phyloP scores from a whole-genome alignment of 2,329 filamentous ascomycete species.

The Aspergillus cejpii region DNA sequence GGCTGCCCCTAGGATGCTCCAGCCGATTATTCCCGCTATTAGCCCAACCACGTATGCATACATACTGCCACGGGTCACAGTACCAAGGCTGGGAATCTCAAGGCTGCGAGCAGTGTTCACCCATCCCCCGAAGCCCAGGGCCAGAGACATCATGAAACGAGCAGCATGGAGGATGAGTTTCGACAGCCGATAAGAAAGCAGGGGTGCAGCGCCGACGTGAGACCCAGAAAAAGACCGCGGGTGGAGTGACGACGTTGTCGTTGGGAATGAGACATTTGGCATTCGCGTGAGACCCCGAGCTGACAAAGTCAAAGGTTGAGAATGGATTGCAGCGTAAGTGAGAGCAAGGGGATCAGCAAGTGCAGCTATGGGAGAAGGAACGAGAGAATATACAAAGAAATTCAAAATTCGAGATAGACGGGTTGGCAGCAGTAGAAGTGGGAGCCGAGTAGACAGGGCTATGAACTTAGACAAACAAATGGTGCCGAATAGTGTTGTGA shows the following conservation, averaged over 20 bases:
- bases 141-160: constrained; percentile 81
- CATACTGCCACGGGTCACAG: constrained; percentile 62
- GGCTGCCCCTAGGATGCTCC: constrained; percentile 85
- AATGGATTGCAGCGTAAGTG: constrained; percentile 91
- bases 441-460: constrained; percentile 71
- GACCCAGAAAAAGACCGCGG: constrained; percentile 41
- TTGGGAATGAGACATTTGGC: constrained; percentile 66
- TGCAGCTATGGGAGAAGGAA: constrained; percentile 77
- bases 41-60: constrained; percentile 94
- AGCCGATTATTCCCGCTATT: constrained; percentile 89
- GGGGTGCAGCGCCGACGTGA: constrained; percentile 41
- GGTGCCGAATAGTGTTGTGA: constrained; percentile 82
- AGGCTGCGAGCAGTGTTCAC: constrained; percentile 81
- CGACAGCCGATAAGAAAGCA: constrained; percentile 83
- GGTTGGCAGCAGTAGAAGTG: constrained; percentile 73
- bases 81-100: constrained; percentile 48
- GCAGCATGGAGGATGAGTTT: constrained; percentile 89
- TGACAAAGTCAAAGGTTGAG: constrained; percentile 68
- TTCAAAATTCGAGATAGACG: constrained; percentile 63
- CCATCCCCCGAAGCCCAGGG: constrained; percentile 92
- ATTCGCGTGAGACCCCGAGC: constrained; percentile 75
- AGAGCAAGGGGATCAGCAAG: constrained; percentile 87
- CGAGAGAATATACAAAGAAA: constrained; percentile 67
- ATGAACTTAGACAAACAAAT: constrained; percentile 83
- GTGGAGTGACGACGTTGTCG: constrained; percentile 58